Evolutionary conservation across 164 flowering plant genomes (phyloP).

Genomic region (Piper betle): DNA sequence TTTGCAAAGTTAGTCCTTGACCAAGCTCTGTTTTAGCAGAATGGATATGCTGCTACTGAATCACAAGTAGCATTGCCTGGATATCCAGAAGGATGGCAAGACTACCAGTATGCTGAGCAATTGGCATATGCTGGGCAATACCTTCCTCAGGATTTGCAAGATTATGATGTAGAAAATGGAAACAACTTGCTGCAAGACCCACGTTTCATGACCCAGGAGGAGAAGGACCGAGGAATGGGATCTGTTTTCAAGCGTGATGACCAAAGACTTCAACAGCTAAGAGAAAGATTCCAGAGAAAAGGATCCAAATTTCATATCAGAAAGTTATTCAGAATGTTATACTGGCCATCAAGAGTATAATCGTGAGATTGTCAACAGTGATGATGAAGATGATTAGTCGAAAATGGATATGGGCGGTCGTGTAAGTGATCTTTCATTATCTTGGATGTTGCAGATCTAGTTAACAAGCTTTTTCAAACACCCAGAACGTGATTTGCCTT

Average conservation of each 20-base stretch:
- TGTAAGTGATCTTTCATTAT: conserved; percentile 26
- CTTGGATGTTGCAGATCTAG: neutral
- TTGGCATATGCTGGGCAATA: conserved; percentile 80
- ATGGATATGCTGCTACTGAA: conserved; percentile 67
- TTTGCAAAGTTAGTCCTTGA: too few species aligned
- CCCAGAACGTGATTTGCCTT: too few species aligned
- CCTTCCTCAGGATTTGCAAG: conserved; percentile 46
- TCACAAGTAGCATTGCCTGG: conserved; percentile 55
- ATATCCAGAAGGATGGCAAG: conserved; percentile 85
- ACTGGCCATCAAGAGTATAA: conserved; percentile 97
- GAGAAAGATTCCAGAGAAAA: conserved; percentile 95
- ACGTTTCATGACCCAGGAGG: conserved; percentile 87
- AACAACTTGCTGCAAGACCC: conserved; percentile 48
- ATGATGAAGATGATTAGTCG: conserved; percentile 87
- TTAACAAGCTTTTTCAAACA: neutral
- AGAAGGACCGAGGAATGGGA: conserved; percentile 94
- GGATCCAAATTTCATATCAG: conserved; percentile 96
- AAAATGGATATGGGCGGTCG: conserved; percentile 99
- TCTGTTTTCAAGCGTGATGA: conserved; percentile 99
- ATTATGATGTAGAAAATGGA: conserved; percentile 50
- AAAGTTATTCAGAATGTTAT: conserved; percentile 97
- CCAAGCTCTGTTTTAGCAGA: conserved; percentile 23
- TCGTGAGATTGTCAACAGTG: conserved; percentile 89
- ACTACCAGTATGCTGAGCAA: conserved; percentile 80
- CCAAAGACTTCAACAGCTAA: conserved; percentile 76